Evolutionary conservation across 345 rosid genomes (phyloP), one percentile per base, ranked within the genome.

Genomic region (Eucalyptus sideroxylon): DNA sequence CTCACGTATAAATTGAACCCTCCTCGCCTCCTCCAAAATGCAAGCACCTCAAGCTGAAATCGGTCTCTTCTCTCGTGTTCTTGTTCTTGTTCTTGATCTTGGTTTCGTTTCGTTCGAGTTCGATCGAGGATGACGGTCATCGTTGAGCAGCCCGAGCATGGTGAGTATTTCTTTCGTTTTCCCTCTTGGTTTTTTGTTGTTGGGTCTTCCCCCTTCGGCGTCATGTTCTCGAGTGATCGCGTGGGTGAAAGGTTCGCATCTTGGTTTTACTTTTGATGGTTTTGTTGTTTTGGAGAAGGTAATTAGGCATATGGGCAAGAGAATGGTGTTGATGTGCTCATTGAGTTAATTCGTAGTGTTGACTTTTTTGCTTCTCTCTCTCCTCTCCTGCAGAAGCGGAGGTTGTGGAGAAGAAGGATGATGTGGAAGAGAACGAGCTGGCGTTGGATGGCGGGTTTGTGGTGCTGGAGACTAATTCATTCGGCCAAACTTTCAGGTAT

Each of bases 401-500:
- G 83, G 69, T 51, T 8, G 89, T 50, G 50, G 89, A 88, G 50
- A 51, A 37, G 50, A 77, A 53, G 69, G 16, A 19, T 45, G 85
- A 23, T 11, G 87, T 9, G 62, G 49, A 53, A 45, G 91, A 94
- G 90, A 94, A 92, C 87, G 94, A 93, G 92, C 49, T 94, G 89
- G 90, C 89, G 55, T 88, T 91, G 88, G 94, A 95, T 82, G 93
- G 93, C 86, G 95, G 95, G 87, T 97, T 96, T 92, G 91, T 88
- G 91, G 93, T 94, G 93, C 97, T 97, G 45, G 86, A 92, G 2
- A 92, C 95, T 82, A 98, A 98, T 89, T 92, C 99, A 27, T 98
- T 96, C 90, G 99, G 99, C 89, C 98, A 94, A 82, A 95, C 94
- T 82, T 98, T 98, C 92, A 95, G 99, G 99, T 95, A 53, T 77